Percentiles rank a stretch among this genome's conserved stretches.
Conservation (phyloP, 2,329 filamentous ascomycete genomes). For the Alternaria tenuissima region DNA sequence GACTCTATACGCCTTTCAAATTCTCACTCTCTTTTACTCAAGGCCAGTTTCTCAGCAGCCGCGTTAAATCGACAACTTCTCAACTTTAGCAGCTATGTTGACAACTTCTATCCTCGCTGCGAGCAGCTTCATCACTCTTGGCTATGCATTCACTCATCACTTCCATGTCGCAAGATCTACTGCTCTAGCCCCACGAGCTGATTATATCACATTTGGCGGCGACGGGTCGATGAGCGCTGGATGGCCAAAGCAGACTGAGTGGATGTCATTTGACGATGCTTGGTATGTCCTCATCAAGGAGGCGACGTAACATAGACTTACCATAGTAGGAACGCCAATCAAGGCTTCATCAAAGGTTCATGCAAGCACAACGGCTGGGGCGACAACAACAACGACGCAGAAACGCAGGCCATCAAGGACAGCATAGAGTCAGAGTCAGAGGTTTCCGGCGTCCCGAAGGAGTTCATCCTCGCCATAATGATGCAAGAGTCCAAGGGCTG, state of each 20-base stretch:
- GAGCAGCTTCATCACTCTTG: slow-evolving; percentile 40
- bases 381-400: slow-evolving; percentile 50
- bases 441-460: slow-evolving; percentile 47
- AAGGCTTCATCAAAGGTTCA: slow-evolving; percentile 45
- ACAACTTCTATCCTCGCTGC: slow-evolving; percentile 19
- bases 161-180: slow-evolving; percentile 12
- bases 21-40: not conserved
- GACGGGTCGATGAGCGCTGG: slow-evolving; percentile 47
- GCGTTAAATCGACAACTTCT: not conserved
- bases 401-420: slow-evolving; percentile 50
- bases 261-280: slow-evolving; percentile 49
- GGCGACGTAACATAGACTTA: slow-evolving; percentile 2
- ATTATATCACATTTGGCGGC: slow-evolving; percentile 44
- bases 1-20: not conserved
- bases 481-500: slow-evolving; percentile 60
- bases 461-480: slow-evolving; percentile 56
- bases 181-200: slow-evolving; percentile 27
- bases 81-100: not conserved
- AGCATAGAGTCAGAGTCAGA: slow-evolving; percentile 47
- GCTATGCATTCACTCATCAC: slow-evolving; percentile 33
- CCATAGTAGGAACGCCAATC: slow-evolving; percentile 43
- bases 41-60: not conserved
- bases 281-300: slow-evolving; percentile 27
- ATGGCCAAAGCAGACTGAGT: slow-evolving; percentile 48
- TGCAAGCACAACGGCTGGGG: slow-evolving; percentile 47